Evolutionary conservation across 163 green algal genomes (phyloP).

Genomic region (Volvox carteri): DNA sequence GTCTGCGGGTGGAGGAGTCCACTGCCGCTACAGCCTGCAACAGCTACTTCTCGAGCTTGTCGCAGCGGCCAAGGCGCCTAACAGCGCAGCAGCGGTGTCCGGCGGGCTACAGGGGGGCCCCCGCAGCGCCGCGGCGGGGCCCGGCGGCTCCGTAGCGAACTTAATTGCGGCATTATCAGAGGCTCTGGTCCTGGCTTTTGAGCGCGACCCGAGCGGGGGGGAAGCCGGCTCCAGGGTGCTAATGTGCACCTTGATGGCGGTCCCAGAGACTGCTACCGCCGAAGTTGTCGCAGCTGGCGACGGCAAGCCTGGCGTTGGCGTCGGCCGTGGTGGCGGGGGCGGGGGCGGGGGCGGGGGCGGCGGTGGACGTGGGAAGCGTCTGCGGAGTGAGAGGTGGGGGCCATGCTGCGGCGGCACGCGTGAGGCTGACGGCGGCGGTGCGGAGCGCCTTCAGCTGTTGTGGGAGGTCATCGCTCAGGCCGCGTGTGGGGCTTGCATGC

Average conservation of each 20-base stretch:
- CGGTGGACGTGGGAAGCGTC: not conserved
- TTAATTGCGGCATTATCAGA: not conserved
- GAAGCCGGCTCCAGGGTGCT: not conserved
- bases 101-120: not conserved
- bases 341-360: not conserved
- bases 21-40: not conserved
- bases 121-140: not conserved
- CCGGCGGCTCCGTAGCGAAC: not conserved
- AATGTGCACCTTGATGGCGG: not conserved
- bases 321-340: not conserved
- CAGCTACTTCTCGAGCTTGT: not conserved
- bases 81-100: not conserved
- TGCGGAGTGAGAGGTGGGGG: not conserved
- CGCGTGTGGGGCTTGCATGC: not conserved
- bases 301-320: not conserved
- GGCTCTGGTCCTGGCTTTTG: slow-evolving; percentile 12
- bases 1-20: not conserved
- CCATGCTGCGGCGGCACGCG: too few species aligned
- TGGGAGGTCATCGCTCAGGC: slow-evolving; percentile 13
- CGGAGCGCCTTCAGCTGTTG: not conserved
- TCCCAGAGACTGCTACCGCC: too few species aligned
- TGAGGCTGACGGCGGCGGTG: not conserved
- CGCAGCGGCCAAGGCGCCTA: not conserved
- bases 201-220: slow-evolving; percentile 1
- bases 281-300: not conserved